Conservation (phyloP, 2,329 filamentous ascomycete species). For the Rutstroemia sp. region DNA sequence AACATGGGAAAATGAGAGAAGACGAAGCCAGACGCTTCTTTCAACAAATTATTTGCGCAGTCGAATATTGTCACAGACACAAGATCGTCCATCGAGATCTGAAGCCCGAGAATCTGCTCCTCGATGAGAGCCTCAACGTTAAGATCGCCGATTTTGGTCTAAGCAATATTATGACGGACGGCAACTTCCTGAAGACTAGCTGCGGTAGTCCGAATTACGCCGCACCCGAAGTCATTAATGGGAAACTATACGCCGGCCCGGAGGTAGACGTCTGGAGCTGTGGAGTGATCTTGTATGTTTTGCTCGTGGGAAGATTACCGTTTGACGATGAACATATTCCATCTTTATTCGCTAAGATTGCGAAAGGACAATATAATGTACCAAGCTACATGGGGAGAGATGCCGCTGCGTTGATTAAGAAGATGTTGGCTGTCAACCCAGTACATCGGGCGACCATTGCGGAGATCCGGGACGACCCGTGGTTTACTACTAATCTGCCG, state of each 20-base stretch:
- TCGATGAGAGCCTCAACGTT: slow-evolving; percentile 93
- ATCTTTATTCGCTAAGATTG: slow-evolving; percentile 95
- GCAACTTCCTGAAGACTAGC: slow-evolving; percentile 97
- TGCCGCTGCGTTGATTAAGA: slow-evolving; percentile 74
- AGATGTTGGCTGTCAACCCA: slow-evolving; percentile 92
- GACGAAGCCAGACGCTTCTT: slow-evolving; percentile 94
- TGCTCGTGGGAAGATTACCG: slow-evolving; percentile 75
- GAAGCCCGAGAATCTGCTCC: slow-evolving; percentile 58
- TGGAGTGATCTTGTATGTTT: slow-evolving; percentile 81
- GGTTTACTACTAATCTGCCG: slow-evolving; percentile 85
- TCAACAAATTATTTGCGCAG: slow-evolving; percentile 97
- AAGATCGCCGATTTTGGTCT: slow-evolving; percentile 99
- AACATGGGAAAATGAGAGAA: slow-evolving; percentile 86
- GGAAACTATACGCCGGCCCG: slow-evolving; percentile 92
- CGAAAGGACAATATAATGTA: slow-evolving; percentile 85
- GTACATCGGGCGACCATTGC: slow-evolving; percentile 90
- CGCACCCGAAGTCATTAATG: slow-evolving; percentile 94
- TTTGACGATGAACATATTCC: slow-evolving; percentile 99
- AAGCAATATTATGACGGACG: slow-evolving; percentile 99
- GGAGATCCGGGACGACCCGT: slow-evolving; percentile 87
- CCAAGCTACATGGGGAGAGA: slow-evolving; percentile 86
- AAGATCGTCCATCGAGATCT: slow-evolving; percentile 82
- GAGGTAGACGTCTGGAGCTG: slow-evolving; percentile 99
- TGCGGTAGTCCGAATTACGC: slow-evolving; percentile 98
- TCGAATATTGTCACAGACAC: slow-evolving; percentile 97